Evolutionary conservation across 2,329 filamentous ascomycete species (phyloP).

Genomic region (Aspergillus ochraceoroseus): DNA sequence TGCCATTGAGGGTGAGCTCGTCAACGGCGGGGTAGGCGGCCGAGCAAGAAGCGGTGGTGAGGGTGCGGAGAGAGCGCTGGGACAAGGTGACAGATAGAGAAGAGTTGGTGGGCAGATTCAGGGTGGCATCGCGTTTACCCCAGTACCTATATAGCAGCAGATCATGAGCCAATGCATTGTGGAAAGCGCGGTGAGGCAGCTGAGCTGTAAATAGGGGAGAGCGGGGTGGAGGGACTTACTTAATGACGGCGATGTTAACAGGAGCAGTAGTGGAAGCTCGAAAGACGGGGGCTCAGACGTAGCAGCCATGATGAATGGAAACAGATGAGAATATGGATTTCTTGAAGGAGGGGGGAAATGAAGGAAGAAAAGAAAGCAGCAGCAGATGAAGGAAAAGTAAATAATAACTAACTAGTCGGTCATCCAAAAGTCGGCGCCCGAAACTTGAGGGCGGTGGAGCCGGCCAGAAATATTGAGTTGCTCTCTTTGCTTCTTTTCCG

Average conservation of each 20-base stretch:
- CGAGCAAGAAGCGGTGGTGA: slow-evolving; percentile 92
- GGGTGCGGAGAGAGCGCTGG: slow-evolving; percentile 85
- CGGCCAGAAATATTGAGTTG: neutral
- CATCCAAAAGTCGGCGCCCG: slow-evolving; percentile 5
- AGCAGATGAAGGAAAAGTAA: slow-evolving; percentile 12
- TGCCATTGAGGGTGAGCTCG: slow-evolving; percentile 77
- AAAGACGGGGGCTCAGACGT: slow-evolving; percentile 56
- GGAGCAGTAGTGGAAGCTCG: slow-evolving; percentile 93
- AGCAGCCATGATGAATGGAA: slow-evolving; percentile 29
- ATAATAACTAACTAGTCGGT: slow-evolving; percentile 6
- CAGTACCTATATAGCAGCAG: slow-evolving; percentile 63
- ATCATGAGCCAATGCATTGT: slow-evolving; percentile 11
- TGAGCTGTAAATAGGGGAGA: slow-evolving; percentile 15
- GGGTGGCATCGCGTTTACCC: slow-evolving; percentile 90
- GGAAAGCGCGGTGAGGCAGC: slow-evolving; percentile 9
- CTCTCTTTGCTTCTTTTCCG: slow-evolving; percentile 8
- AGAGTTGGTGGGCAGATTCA: slow-evolving; percentile 97
- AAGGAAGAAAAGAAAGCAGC: slow-evolving; percentile 8
- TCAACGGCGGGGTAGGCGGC: slow-evolving; percentile 61
- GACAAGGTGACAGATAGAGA: slow-evolving; percentile 95
- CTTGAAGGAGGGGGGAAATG: neutral
- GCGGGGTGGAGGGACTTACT: slow-evolving; percentile 51
- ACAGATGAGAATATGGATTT: slow-evolving; percentile 6
- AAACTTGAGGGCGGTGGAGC: slow-evolving; percentile 6
- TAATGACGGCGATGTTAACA: slow-evolving; percentile 97